Conservation (phyloP, 1,139 yeast genomes). For the Geotrichum aggregatum region DNA sequence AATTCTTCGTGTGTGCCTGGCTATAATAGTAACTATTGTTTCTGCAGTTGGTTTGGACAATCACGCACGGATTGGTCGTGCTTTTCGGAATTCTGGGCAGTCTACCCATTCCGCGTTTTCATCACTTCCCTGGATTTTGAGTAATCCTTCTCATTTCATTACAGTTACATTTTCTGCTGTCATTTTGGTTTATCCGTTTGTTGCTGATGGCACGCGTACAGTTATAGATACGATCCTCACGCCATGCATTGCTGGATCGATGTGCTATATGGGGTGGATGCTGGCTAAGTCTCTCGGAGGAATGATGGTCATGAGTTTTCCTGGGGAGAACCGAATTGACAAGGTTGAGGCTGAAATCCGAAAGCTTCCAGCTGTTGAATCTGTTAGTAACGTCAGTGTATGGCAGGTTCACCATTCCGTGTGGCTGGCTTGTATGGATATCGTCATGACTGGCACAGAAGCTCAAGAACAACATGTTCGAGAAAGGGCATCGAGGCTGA, state of each 20-base stretch:
- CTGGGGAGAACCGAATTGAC: slow-evolving; percentile 39
- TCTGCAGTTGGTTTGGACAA: slow-evolving; percentile 38
- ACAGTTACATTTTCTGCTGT: slow-evolving; percentile 54
- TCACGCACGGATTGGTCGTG: slow-evolving; percentile 35
- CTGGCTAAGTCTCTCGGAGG: slow-evolving; percentile 43
- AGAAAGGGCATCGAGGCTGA: slow-evolving; percentile 32
- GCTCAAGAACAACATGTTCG: slow-evolving; percentile 38
- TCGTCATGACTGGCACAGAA: slow-evolving; percentile 35
- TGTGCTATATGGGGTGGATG: slow-evolving; percentile 43
- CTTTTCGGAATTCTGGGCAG: slow-evolving; percentile 26
- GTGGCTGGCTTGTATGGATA: slow-evolving; percentile 41
- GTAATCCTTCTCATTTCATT: slow-evolving; percentile 60
- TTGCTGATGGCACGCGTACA: slow-evolving; percentile 20
- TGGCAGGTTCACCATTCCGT: slow-evolving; percentile 46
- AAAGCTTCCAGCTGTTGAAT: slow-evolving; percentile 32
- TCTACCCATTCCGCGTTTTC: slow-evolving; percentile 24
- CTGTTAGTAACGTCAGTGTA: slow-evolving; percentile 37
- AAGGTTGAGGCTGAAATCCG: slow-evolving; percentile 30
- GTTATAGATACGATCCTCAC: slow-evolving; percentile 37
- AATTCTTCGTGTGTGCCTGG: slow-evolving; percentile 35
- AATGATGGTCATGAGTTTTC: slow-evolving; percentile 45
- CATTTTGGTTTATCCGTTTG: slow-evolving; percentile 36
- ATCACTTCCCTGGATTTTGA: slow-evolving; percentile 34
- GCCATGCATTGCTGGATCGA: slow-evolving; percentile 39
- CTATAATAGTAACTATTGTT: slow-evolving; percentile 35